These are phyloP conservation scores for Sugiyamaella grinbergsii DNA, from an alignment of 1,139 yeast species.

Conservation along the genomic window DNA sequence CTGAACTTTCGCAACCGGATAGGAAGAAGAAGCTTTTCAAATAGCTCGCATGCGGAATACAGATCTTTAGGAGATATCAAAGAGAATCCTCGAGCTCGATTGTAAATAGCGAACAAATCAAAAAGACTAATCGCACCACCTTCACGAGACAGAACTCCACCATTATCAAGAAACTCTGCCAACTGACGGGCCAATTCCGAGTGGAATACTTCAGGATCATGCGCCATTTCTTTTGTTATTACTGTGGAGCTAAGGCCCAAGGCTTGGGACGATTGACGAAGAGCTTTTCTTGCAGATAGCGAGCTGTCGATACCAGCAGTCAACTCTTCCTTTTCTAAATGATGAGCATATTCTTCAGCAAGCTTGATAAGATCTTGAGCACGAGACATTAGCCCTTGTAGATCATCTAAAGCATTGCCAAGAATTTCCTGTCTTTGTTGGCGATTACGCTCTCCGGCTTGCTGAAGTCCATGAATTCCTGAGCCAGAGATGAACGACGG, in stretches of 20 bases:
- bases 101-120: conserved; percentile 63
- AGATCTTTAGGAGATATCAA: conserved; percentile 62
- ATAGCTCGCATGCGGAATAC: conserved; percentile 52
- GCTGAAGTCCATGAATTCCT: conserved; percentile 76
- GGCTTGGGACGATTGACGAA: conserved; percentile 40
- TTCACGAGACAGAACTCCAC: conserved; percentile 47
- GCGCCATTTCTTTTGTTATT: conserved; percentile 45
- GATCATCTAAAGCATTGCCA: conserved; percentile 70
- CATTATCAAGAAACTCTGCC: conserved; percentile 52
- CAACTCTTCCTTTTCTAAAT: conserved; percentile 33
- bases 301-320: conserved; percentile 17
- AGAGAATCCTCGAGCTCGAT: conserved; percentile 61
- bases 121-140: conserved; percentile 62
- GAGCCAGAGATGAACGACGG: conserved; percentile 21
- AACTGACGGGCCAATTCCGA: conserved; percentile 60
- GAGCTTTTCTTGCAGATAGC: conserved; percentile 34
- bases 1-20: conserved; percentile 46
- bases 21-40: conserved; percentile 52
- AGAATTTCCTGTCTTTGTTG: conserved; percentile 64
- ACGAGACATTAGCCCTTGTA: conserved; percentile 73
- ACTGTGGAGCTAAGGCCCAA: conserved; percentile 41
- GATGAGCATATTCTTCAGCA: conserved; percentile 52
- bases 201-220: conserved; percentile 46
- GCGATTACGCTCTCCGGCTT: conserved; percentile 57
- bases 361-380: conserved; percentile 73